Evolutionary conservation across 2,329 filamentous ascomycete genomes (phyloP), one percentile per base, ranked within the genome.

Genomic region (Fusarium hainanense): DNA sequence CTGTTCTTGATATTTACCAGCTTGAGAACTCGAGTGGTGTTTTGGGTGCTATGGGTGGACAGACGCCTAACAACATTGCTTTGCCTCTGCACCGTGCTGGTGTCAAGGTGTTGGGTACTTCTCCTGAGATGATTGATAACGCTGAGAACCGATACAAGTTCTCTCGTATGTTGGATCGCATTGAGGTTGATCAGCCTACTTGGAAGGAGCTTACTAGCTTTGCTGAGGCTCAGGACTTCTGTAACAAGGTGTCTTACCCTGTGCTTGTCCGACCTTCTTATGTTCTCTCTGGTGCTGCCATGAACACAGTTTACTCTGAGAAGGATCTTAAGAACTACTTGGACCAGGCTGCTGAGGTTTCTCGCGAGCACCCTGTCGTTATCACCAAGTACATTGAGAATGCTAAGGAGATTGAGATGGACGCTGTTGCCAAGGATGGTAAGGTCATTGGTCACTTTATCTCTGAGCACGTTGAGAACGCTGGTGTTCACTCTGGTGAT

Each of bases 321-420:
- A 92, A 95, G 78, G 96, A 98, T 78, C 85, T 99, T 62, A 92
- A 93, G 75, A 91, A 87, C 76, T 98, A 97, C 81, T 86, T 99
- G 46, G 89, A 92, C 70, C 95, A 98, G 82, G 96, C 96, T 56
- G 93, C 89, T 9, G 94, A 97, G 71, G 96, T 99, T 48, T 98
- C 96, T 8, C 90, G 93, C 68, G 95, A 98, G 68, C 93, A 98
- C 79, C 96, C 96, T 1, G 96, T 99, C 13, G 96, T 99, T 66
- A 98, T 99, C 77, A 98, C 95, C 66, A 99, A 99, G 84, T 99
- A 98, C 83, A 98, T 99, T 72, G 96, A 99, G 85, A 96, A 97
- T 73, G 96, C 96, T 71, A 98, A 99, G 85, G 96, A 99, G 81
- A 98, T 99, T 69, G 96, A 99, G 82, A 98, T 99, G 96, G 96